phyloP scores from a whole-genome alignment of 2,329 filamentous ascomycete species.

The Beauveria sp. region DNA sequence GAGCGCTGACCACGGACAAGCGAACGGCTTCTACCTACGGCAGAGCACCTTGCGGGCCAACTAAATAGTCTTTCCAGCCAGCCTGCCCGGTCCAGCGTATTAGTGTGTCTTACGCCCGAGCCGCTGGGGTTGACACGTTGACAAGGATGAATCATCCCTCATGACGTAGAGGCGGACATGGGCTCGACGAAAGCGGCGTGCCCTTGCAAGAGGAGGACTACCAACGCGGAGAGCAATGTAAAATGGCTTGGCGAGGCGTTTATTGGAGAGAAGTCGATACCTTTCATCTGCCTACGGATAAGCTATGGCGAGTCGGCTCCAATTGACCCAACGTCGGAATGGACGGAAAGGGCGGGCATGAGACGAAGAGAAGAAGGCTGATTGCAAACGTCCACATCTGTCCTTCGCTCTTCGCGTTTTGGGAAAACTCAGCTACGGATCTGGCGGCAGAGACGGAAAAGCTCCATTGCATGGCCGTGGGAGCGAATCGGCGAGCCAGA shows the following conservation, averaged over 20 bases:
- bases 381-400: neutral
- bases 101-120: constrained; percentile 4
- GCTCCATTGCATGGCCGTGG: neutral
- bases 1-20: neutral
- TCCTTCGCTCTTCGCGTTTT: constrained; percentile 2
- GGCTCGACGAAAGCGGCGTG: neutral
- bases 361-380: neutral
- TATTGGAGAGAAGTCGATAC: neutral
- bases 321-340: neutral
- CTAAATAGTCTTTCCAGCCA: neutral
- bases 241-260: constrained; percentile 2
- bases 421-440: neutral
- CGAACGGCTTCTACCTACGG: constrained; percentile 1
- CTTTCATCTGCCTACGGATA: neutral
- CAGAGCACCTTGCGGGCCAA: neutral
- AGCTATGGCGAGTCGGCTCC: neutral
- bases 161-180: constrained; percentile 6
- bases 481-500: constrained; percentile 5
- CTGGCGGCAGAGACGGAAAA: constrained; percentile 7
- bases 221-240: constrained; percentile 6
- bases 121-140: constrained; percentile 4
- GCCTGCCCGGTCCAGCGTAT: neutral
- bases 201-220: neutral
- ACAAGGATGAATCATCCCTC: constrained; percentile 9
- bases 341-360: neutral